Conservation (phyloP, 2,329 filamentous ascomycete genomes). For the Beauveria sp. region DNA sequence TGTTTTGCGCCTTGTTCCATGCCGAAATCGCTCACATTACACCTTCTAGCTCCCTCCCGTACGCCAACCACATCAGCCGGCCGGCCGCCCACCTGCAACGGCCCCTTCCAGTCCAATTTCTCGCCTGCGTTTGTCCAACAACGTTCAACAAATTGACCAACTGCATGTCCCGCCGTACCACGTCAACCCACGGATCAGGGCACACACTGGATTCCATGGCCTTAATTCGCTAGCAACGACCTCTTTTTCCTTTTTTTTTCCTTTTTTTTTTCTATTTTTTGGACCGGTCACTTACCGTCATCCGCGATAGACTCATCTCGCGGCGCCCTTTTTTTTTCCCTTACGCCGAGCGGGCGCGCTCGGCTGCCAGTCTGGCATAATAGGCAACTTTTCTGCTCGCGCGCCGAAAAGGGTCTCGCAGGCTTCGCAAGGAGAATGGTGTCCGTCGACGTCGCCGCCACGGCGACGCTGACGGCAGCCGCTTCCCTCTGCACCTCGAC, state of each 20-base stretch:
- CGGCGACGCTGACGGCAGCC: conserved; percentile 21
- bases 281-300: neutral
- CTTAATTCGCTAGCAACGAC: neutral
- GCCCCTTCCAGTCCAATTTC: neutral
- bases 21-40: neutral
- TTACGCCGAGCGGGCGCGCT: too few species aligned
- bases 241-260: neutral
- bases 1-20: neutral
- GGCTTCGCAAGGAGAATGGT: neutral
- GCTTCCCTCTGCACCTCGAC: conserved; percentile 32
- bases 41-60: neutral
- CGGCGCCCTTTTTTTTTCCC: neutral
- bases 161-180: neutral
- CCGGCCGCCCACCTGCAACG: neutral
- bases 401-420: too few species aligned
- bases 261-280: neutral
- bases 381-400: too few species aligned
- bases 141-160: neutral
- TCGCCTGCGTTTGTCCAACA: neutral
- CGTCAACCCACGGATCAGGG: neutral
- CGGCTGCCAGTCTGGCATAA: too few species aligned
- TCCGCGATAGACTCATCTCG: neutral
- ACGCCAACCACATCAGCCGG: neutral
- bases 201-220: neutral
- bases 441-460: conserved; percentile 10